Base-by-base conservation (phyloP, 129 eudicot genomes). In the Rutidosis leptorrhynchoides region DNA sequence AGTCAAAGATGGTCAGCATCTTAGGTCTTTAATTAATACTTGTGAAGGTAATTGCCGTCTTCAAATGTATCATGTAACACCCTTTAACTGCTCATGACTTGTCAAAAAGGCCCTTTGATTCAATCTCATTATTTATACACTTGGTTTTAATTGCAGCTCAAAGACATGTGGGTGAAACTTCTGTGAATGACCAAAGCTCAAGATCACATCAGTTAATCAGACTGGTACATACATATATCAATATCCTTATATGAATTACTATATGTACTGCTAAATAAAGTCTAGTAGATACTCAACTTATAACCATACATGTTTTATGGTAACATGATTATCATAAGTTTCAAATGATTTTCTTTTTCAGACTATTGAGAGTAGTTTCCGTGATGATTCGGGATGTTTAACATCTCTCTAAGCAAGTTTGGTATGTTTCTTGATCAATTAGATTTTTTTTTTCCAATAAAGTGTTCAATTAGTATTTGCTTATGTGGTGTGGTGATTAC, bases 81-180 rank as follows among this genome's bases (percentile, higher is more conserved):
- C 55, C 40, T n/a, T 26, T 6, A 21, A 53, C 59, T 29, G 46
- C 32, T 28, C 56, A 52, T 20, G 17, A 19, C 12, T 52, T 27
- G 17, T 51, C 6, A 40, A 26, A 32, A 22, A 45, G 27, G 25
- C 29, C 22, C 11, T 49, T 28, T 7, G 25, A 57, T 32, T n/a
- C 24, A 19, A n/a, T 20, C 14, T 57, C 14, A 58, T 54, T 20
- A n/a, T n/a, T n/a, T n/a, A 19, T 9, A 46, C 67, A 32, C 56
- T 21, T 74, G 37, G 65, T 49, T 70, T 19, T 74, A 58, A 43
- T 61, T 81, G 76, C 95, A 93, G 99, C 92, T 67, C 95, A 94
- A 70, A 82, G 99, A 62, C 99, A 94, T 79, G 97, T 94, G 17
- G 99, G 99, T 6, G 99, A 89, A 80, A 94, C 99, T 70, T 68